Conservation (phyloP, 2,329 filamentous ascomycete species). For the Aciculosporium take region DNA sequence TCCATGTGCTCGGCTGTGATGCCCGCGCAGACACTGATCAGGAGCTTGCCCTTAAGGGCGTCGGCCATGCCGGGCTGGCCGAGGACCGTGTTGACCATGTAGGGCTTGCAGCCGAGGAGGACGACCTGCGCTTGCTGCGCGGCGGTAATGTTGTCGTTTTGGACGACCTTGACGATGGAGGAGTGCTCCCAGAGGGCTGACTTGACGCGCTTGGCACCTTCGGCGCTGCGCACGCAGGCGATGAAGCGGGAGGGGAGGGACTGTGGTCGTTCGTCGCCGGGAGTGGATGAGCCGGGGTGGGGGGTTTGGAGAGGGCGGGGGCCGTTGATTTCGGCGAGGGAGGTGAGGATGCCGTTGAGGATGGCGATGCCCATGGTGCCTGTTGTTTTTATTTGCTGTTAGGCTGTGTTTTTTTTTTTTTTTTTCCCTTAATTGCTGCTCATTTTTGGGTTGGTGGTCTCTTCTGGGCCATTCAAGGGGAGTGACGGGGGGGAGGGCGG, state of each 20-base stretch:
- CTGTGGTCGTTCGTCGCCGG: slow-evolving; percentile 33
- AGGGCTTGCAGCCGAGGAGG: slow-evolving; percentile 68
- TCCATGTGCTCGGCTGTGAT: slow-evolving; percentile 57
- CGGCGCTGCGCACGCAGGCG: slow-evolving; percentile 60
- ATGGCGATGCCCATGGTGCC: slow-evolving; percentile 80
- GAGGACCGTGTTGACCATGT: slow-evolving; percentile 56
- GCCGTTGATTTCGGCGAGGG: slow-evolving; percentile 41
- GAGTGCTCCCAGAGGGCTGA: slow-evolving; percentile 49
- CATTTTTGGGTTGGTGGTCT: neutral
- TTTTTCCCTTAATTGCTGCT: neutral
- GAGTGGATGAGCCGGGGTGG: slow-evolving; percentile 28
- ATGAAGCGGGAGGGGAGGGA: slow-evolving; percentile 62
- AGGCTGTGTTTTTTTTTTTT: neutral
- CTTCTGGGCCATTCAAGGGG: neutral
- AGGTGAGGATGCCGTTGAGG: slow-evolving; percentile 62
- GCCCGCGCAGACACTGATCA: slow-evolving; percentile 71
- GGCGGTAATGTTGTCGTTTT: slow-evolving; percentile 57
- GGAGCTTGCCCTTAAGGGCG: slow-evolving; percentile 63
- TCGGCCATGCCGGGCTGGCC: slow-evolving; percentile 51
- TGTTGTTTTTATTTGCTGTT: slow-evolving; percentile 21
- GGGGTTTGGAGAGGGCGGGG: slow-evolving; percentile 30
- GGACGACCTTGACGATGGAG: slow-evolving; percentile 48
- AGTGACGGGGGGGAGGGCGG: neutral
- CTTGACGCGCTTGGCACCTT: slow-evolving; percentile 55
- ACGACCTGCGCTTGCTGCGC: slow-evolving; percentile 57